phyloP scores from a whole-genome alignment of 129 eudicot genomes.

The Tagetes patula region DNA sequence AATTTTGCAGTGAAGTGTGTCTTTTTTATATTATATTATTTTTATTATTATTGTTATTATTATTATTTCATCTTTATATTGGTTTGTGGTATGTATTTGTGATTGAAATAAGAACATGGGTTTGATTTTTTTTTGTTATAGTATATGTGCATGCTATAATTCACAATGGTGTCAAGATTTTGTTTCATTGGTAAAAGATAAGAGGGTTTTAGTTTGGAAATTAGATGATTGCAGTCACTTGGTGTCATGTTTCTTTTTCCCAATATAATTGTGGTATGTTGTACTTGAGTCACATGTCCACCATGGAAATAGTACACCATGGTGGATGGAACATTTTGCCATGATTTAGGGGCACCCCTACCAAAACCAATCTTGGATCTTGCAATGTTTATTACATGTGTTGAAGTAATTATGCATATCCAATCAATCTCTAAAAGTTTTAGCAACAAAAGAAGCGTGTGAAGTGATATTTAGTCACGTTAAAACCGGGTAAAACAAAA shows the following conservation, averaged over 20 bases:
- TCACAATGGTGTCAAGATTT: not conserved
- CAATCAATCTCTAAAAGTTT: too few relatives aligned
- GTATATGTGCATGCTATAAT: constrained; percentile 25
- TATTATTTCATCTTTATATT: constrained; percentile 20
- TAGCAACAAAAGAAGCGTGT: too few relatives aligned
- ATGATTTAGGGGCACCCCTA: not conserved
- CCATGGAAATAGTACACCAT: constrained; percentile 19
- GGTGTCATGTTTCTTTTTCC: constrained; percentile 10
- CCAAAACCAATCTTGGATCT: too few relatives aligned
- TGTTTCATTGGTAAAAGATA: not conserved
- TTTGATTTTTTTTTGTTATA: constrained; percentile 19
- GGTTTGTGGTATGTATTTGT: constrained; percentile 36
- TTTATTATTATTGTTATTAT: constrained; percentile 16
- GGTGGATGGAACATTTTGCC: constrained; percentile 6
- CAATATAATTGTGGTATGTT: not conserved
- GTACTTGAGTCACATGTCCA: constrained; percentile 26
- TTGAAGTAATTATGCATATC: too few relatives aligned
- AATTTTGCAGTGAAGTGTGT: constrained; percentile 61
- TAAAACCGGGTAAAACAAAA: too few relatives aligned
- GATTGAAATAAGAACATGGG: constrained; percentile 24
- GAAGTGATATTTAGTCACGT: too few relatives aligned
- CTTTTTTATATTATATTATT: not conserved
- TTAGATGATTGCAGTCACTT: constrained; percentile 16
- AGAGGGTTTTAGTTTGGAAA: not conserved
- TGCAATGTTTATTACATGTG: too few relatives aligned